Conservation (phyloP, 495 filamentous ascomycete species). For the Penicillium parvum region DNA sequence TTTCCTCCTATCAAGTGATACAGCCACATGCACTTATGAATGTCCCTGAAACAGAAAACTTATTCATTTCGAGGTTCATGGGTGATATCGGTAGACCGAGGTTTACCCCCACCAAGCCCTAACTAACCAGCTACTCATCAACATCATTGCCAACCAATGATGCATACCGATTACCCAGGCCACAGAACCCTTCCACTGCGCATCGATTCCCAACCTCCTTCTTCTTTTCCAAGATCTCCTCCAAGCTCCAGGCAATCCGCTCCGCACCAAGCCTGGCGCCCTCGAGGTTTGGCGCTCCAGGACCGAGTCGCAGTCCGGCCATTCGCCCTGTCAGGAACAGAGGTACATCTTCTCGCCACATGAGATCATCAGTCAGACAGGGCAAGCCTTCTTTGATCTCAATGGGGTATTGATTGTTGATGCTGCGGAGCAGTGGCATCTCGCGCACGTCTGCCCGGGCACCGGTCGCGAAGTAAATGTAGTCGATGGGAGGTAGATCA, state of each 20-base stretch:
- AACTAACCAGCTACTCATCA: slow-evolving; percentile 1
- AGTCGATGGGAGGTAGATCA: slow-evolving; percentile 52
- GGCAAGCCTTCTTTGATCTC: slow-evolving; percentile 51
- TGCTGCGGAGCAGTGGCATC: slow-evolving; percentile 46
- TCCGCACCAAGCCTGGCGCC: slow-evolving; percentile 61
- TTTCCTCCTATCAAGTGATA: too few species aligned
- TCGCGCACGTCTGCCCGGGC: slow-evolving; percentile 45
- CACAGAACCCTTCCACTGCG: slow-evolving; percentile 24
- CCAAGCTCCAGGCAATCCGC: slow-evolving; percentile 56
- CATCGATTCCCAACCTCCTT: slow-evolving; percentile 21
- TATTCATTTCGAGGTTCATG: not conserved
- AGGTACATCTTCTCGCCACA: slow-evolving; percentile 57
- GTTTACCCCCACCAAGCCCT: slow-evolving; percentile 4
- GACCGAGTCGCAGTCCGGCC: slow-evolving; percentile 54
- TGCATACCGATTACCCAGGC: slow-evolving; percentile 34
- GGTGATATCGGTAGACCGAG: not conserved
- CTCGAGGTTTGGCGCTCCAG: slow-evolving; percentile 58
- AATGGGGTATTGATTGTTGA: slow-evolving; percentile 51
- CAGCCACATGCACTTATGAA: too few species aligned
- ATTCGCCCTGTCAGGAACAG: slow-evolving; percentile 58
- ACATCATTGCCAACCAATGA: slow-evolving; percentile 16
- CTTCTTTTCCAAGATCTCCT: slow-evolving; percentile 41
- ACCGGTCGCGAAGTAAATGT: slow-evolving; percentile 63
- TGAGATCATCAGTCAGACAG: slow-evolving; percentile 58
- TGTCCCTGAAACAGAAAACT: too few species aligned